phyloP scores from a whole-genome alignment of 257 asterid species.

The Solanum gandarillasii region DNA sequence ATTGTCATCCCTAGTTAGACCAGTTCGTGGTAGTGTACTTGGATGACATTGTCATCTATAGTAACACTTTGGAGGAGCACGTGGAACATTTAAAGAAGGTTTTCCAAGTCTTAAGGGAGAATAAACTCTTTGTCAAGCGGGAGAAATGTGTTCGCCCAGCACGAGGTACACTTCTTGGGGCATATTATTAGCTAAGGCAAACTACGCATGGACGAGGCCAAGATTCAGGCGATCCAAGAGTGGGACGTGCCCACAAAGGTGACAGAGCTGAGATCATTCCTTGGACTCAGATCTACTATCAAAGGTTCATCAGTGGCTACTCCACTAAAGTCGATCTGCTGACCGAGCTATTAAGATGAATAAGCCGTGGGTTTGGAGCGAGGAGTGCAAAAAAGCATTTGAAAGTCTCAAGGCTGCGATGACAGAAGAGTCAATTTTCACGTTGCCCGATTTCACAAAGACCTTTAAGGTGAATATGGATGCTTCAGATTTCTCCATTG shows the following conservation, averaged over 20 bases:
- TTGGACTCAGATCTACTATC: not conserved
- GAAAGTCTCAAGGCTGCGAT: not conserved
- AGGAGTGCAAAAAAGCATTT: not conserved
- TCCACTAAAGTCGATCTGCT: accelerated
- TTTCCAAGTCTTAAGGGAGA: not conserved
- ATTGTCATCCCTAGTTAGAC: not conserved
- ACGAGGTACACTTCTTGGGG: not conserved
- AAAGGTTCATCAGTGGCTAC: not conserved
- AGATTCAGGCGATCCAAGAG: not conserved
- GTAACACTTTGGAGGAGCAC: not conserved
- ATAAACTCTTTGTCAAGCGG: no score
- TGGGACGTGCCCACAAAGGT: not conserved
- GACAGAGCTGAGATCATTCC: accelerated
- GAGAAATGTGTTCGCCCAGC: not conserved
- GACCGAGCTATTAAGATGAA: not conserved
- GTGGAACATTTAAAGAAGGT: not conserved
- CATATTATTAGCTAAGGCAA: not conserved
- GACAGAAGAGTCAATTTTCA: accelerated
- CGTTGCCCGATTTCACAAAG: not conserved
- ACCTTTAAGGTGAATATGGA: no score
- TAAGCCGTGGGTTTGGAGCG: not conserved
- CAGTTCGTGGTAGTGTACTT: no score
- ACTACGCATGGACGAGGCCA: accelerated
- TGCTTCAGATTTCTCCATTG: not conserved
- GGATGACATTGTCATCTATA: not conserved